These are phyloP conservation scores for Kodamaea nitidulidarum DNA, from an alignment of 805 yeast species.

Conservation along the genomic window DNA sequence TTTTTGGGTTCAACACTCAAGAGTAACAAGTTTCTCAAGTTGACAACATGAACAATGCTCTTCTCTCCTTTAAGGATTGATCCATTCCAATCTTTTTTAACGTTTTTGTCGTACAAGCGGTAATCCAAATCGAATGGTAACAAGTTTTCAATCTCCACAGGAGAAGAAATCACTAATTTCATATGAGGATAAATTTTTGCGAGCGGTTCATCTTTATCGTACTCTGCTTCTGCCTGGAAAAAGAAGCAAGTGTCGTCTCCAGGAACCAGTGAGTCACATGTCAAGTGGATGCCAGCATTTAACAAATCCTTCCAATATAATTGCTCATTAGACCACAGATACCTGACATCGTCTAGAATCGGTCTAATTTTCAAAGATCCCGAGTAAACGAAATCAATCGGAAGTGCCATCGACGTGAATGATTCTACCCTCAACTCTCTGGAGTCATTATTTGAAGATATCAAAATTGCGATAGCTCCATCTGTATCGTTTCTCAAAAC, in stretches of 20 bases:
- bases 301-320: slow-evolving; percentile 64
- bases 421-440: slow-evolving; percentile 43
- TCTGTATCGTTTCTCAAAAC: slow-evolving; percentile 57
- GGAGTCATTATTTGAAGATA: slow-evolving; percentile 27
- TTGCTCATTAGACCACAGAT: slow-evolving; percentile 62
- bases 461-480: slow-evolving; percentile 51
- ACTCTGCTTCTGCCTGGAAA: slow-evolving; percentile 69
- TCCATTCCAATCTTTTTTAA: slow-evolving; percentile 64
- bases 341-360: slow-evolving; percentile 45
- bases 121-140: slow-evolving; percentile 79
- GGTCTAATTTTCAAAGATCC: slow-evolving; percentile 63
- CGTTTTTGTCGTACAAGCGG: slow-evolving; percentile 70
- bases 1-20: slow-evolving; percentile 64
- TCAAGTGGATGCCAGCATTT: slow-evolving; percentile 48
- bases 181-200: slow-evolving; percentile 79
- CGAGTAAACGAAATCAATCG: slow-evolving; percentile 63
- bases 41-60: slow-evolving; percentile 77
- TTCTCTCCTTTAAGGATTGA: slow-evolving; percentile 58
- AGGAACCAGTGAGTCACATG: slow-evolving; percentile 48
- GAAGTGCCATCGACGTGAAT: slow-evolving; percentile 60
- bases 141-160: slow-evolving; percentile 78
- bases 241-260: slow-evolving; percentile 48
- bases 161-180: slow-evolving; percentile 74
- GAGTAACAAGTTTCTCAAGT: slow-evolving; percentile 64
- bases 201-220: slow-evolving; percentile 63